phyloP scores from a whole-genome alignment of 2,329 filamentous ascomycete genomes.

The Clonostachys rhizophaga region DNA sequence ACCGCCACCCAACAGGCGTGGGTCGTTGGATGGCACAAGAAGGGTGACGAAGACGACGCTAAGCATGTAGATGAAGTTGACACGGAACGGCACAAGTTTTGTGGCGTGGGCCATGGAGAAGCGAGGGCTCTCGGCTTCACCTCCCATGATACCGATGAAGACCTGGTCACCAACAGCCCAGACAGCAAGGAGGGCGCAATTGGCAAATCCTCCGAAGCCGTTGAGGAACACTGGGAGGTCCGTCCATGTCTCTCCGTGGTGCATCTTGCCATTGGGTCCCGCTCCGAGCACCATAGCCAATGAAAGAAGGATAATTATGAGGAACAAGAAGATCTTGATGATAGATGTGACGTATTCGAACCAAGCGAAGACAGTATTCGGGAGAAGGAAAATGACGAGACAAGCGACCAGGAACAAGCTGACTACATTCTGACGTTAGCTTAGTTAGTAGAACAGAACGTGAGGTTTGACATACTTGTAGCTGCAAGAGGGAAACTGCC shows the following conservation, averaged over 20 bases:
- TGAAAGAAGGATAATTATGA: neutral
- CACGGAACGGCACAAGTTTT: conserved; percentile 52
- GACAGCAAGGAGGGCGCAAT: neutral
- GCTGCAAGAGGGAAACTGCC: too few relatives aligned
- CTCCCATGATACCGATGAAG: conserved; percentile 23
- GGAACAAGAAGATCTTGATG: neutral
- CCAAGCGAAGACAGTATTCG: neutral
- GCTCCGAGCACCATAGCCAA: neutral
- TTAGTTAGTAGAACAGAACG: too few relatives aligned
- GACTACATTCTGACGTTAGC: too few relatives aligned
- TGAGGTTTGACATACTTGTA: too few relatives aligned
- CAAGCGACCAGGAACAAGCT: neutral
- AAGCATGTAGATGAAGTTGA: conserved; percentile 58
- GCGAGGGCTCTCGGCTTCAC: conserved; percentile 31
- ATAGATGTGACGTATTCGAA: neutral
- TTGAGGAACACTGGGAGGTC: neutral
- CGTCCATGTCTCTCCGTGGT: neutral
- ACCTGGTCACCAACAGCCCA: neutral
- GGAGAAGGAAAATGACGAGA: neutral
- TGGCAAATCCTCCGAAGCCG: neutral
- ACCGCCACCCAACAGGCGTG: neutral
- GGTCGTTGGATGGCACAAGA: neutral
- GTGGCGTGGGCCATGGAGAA: conserved; percentile 50
- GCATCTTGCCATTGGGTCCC: neutral
- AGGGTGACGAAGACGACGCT: conserved; percentile 15